These are phyloP conservation scores for Euphorbia lathyris DNA, from an alignment of 345 rosid genomes.

Conservation along the genomic window DNA sequence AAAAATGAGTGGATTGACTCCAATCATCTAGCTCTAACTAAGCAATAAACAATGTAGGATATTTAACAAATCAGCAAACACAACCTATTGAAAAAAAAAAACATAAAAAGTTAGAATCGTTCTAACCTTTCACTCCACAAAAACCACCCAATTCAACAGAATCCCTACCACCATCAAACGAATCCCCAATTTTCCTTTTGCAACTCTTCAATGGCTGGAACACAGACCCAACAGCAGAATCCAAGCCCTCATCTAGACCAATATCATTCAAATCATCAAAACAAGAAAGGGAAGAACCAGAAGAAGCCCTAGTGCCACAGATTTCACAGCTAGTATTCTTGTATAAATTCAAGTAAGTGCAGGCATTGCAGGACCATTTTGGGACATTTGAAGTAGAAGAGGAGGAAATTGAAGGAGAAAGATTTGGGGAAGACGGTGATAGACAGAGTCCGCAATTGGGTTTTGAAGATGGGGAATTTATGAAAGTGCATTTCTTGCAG, in stretches of 20 bases:
- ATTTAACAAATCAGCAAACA: background rate
- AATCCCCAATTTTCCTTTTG: conserved; percentile 58
- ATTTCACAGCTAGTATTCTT: conserved; percentile 61
- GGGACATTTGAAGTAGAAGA: conserved; percentile 29
- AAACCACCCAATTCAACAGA: conserved; percentile 23
- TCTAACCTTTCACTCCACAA: conserved; percentile 41
- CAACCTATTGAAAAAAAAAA: too few relatives aligned
- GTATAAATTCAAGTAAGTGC: conserved; percentile 81
- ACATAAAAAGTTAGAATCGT: background rate
- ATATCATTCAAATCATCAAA: conserved; percentile 53
- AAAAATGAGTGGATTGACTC: too few relatives aligned
- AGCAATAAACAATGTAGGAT: too few relatives aligned
- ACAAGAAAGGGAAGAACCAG: conserved; percentile 37
- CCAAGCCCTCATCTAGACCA: conserved; percentile 33
- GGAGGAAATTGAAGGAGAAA: conserved; percentile 23
- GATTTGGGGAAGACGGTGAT: conserved; percentile 25
- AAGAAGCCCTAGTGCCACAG: conserved; percentile 58
- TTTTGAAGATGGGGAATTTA: conserved; percentile 68
- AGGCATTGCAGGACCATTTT: conserved; percentile 84
- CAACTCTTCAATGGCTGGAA: conserved; percentile 73
- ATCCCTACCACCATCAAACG: conserved; percentile 20
- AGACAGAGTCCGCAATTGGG: conserved; percentile 65
- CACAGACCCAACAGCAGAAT: conserved; percentile 71
- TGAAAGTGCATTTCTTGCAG: conserved; percentile 82
- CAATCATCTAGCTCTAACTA: too few relatives aligned